Evolutionary conservation across 2,329 filamentous ascomycete genomes (phyloP).

Genomic region (Trichoderma pleuroti): DNA sequence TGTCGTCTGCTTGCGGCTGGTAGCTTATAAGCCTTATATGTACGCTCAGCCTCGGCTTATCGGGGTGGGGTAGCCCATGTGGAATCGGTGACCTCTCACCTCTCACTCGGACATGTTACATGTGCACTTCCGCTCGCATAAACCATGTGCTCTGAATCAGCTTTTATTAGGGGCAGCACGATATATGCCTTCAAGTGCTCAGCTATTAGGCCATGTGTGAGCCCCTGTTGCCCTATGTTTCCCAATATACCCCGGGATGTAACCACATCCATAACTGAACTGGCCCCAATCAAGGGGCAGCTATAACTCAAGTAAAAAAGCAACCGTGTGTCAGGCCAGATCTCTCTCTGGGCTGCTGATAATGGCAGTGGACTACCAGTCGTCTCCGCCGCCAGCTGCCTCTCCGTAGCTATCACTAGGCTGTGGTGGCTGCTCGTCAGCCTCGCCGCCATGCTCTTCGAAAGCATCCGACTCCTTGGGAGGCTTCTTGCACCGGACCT

Average conservation of each 20-base stretch:
- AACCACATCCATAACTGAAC: not conserved
- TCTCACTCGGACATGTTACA: slow-evolving; percentile 19
- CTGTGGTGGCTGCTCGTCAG: not conserved
- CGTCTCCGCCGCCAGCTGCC: not conserved
- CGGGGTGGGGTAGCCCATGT: slow-evolving; percentile 4
- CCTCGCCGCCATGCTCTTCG: not conserved
- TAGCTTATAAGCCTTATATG: not conserved
- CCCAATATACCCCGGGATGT: not conserved
- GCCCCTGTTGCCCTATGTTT: not conserved
- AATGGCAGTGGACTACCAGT: slow-evolving; percentile 8
- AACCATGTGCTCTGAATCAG: not conserved
- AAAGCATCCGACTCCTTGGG: slow-evolving; percentile 19
- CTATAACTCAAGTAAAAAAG: not conserved
- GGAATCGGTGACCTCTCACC: not conserved
- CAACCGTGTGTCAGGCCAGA: not conserved
- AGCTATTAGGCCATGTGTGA: not conserved
- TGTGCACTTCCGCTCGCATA: not conserved
- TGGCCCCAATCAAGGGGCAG: not conserved
- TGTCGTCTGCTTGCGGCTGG: not conserved
- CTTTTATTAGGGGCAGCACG: not conserved
- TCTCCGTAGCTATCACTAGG: not conserved
- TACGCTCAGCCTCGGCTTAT: slow-evolving; percentile 5
- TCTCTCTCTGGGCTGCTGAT: not conserved
- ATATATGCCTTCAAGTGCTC: not conserved
- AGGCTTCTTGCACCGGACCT: slow-evolving; percentile 37